phyloP scores from a whole-genome alignment of 805 yeast species.

The Candida xiaguanensis region DNA sequence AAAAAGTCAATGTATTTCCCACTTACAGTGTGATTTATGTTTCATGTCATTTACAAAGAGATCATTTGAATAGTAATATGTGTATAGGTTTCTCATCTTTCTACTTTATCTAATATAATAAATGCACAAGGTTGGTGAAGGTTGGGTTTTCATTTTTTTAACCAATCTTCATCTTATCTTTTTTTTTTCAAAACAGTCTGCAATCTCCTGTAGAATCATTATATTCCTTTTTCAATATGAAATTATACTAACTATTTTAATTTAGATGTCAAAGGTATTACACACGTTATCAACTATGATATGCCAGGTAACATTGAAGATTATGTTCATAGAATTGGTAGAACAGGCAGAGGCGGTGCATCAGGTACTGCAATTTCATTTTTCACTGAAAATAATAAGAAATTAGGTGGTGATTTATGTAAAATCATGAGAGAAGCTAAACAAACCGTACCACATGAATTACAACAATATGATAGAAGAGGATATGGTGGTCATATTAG shows the following conservation, averaged over 20 bases:
- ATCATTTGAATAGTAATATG: slow-evolving; percentile 6
- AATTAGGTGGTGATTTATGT: slow-evolving; percentile 86
- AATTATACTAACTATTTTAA: slow-evolving; percentile 26
- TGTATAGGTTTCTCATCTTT: slow-evolving; percentile 8
- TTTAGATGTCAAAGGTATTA: slow-evolving; percentile 94
- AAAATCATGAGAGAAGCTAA: slow-evolving; percentile 93
- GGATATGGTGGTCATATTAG: slow-evolving; percentile 62
- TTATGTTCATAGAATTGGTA: slow-evolving; percentile 97
- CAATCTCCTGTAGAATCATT: slow-evolving; percentile 6
- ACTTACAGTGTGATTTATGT: not conserved
- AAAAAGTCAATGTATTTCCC: too few relatives aligned
- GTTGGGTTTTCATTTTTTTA: not conserved
- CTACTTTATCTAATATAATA: slow-evolving; percentile 4
- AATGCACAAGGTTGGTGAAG: slow-evolving; percentile 4
- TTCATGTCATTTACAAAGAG: slow-evolving; percentile 6
- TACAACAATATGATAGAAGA: slow-evolving; percentile 60
- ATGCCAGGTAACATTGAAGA: slow-evolving; percentile 99
- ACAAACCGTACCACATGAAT: slow-evolving; percentile 79
- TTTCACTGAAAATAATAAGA: slow-evolving; percentile 83
- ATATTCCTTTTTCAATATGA: not conserved
- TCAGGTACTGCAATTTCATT: slow-evolving; percentile 93
- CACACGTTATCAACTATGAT: slow-evolving; percentile 89
- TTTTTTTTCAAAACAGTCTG: too few relatives aligned
- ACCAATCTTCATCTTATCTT: slow-evolving; percentile 1
- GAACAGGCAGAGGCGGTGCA: slow-evolving; percentile 99